Percentiles rank a stretch among this genome's conserved stretches.
phyloP scores from a whole-genome alignment of 495 filamentous ascomycete genomes.

The Neurospora sp. region DNA sequence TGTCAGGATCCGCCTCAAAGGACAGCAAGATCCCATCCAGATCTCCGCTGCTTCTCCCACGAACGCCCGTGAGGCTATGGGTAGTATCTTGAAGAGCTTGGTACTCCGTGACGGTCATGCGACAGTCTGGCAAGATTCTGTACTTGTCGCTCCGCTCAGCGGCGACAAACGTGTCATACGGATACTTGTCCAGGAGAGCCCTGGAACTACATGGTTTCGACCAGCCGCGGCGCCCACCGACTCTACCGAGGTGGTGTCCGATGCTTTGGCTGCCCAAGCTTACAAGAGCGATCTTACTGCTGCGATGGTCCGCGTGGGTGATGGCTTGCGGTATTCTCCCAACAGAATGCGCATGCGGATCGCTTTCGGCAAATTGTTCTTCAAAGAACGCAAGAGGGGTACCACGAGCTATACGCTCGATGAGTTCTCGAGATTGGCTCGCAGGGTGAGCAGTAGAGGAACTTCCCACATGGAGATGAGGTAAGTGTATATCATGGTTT shows the following conservation, averaged over 20 bases:
- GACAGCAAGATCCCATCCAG: neutral
- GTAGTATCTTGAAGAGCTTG: neutral
- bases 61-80: slow-evolving; percentile 2
- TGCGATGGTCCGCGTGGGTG: neutral
- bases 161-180: neutral
- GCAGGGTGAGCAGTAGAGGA: slow-evolving; percentile 17
- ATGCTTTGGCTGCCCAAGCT: neutral
- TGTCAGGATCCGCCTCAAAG: slow-evolving; percentile 4
- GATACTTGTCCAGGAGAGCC: neutral
- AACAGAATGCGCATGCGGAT: slow-evolving; percentile 38
- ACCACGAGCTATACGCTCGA: slow-evolving; percentile 30
- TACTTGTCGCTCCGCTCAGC: slow-evolving; percentile 6
- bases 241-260: neutral
- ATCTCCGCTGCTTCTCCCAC: slow-evolving; percentile 4
- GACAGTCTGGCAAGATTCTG: slow-evolving; percentile 5
- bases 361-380: slow-evolving; percentile 43
- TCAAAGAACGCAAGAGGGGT: slow-evolving; percentile 34
- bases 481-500: slow-evolving; percentile 17
- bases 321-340: slow-evolving; percentile 4
- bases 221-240: neutral
- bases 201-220: slow-evolving; percentile 3
- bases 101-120: neutral
- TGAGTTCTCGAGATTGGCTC: slow-evolving; percentile 41
- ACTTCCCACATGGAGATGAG: slow-evolving; percentile 21
- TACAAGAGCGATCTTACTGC: slow-evolving; percentile 5